Base-by-base conservation (phyloP, 2,329 filamentous ascomycete species). In the Fusarium sororula region DNA sequence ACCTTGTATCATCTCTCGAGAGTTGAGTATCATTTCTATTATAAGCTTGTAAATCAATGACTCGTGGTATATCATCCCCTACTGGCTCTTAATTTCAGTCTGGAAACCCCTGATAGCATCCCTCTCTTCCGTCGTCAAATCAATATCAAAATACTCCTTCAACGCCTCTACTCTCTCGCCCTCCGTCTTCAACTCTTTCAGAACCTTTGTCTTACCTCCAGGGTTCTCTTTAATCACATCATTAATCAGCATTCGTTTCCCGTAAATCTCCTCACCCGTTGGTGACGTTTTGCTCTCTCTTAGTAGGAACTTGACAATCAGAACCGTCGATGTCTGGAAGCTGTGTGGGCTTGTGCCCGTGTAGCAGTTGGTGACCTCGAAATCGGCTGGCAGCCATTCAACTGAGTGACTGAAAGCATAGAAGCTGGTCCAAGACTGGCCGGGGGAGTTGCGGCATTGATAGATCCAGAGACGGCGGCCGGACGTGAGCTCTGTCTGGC, bases 401-500 rank as follows among this genome's bases (percentile, higher is more conserved):
- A 87, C 83, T 11, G 74, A 72, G 68, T 92, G 89, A 5, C 87
- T 86, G 79, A 94, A 95, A 69, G 87, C 89, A 79, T 93, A 94
- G 54, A 86, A 87, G 4, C 88, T 83, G 28, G 86, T 83, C 89
- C 91, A 95, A 3, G 72, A 30, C 5, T 84, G 83, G 53, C 81
- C 82, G 1, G 86, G 81, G 0, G 81, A 80, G 69, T 88, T 86
- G 35, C 88, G 85, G 72, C 89, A 88, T 80, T 92, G 87, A 77
- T 91, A 92, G 64, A 92, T 85, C 91, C 91, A 93, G 63, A 88
- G 80, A 66, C 86, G 87, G 39, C 82, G 80, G 51, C 84, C 82
- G 13, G 77, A 45, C n/a, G 70, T 75, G 17, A 78, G 71, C 37
- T 85, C 82, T 32, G 84, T 81, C 67, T 87, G 83, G 20, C 82